Base-by-base conservation (phyloP, 2,329 filamentous ascomycete species). In the Whalleya microplaca region DNA sequence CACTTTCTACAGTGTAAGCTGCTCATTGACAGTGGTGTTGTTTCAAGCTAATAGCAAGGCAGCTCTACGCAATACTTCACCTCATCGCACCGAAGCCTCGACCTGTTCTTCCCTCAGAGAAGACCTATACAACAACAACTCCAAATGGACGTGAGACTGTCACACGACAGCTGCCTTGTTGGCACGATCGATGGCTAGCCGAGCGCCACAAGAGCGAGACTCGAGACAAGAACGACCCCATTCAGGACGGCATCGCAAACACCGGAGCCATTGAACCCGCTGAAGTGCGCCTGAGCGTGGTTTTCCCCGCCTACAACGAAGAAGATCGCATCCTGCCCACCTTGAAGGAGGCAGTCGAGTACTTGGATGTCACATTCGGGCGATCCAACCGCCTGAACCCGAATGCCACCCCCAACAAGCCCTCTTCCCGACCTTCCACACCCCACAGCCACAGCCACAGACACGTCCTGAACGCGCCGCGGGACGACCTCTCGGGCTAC, bases 251-350 rank as follows among this genome's bases (percentile, higher is more conserved):
- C 61, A 72, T 73, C 44, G 69, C 73, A 41, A 79, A 85, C 62
- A 73, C 80, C 16, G 81, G 84, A 64, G 75, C 78, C 44, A 89
- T 96, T 52, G 89, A 92, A 62, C 82, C 87, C 1, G 84, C 92
- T 14, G 87, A 93, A 60, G 76, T 97, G n/a, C 90, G 89, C 71
- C 86, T 99, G 79, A 95, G 90, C 51, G 87, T 98, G 7, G 92
- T 99, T 0, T 88, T 99, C 43, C 95, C 95, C 0, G 95, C 95
- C 9, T 99, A 92, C 81, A 99, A 99, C 66, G 95, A 99, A 71
- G 89, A 94, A 71, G 82, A 90, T 56, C 87, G 95, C 27, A 82
- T 99, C 45, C 81, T 86, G 12, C 89, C 88, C 10, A 96, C 96
- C 76, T 81, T 99, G 12, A 88, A 96, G 69, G 95, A 99, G 75